These are phyloP conservation scores for Trichoderma gracile DNA, from an alignment of 2,329 filamentous ascomycete genomes.

Conservation along the genomic window DNA sequence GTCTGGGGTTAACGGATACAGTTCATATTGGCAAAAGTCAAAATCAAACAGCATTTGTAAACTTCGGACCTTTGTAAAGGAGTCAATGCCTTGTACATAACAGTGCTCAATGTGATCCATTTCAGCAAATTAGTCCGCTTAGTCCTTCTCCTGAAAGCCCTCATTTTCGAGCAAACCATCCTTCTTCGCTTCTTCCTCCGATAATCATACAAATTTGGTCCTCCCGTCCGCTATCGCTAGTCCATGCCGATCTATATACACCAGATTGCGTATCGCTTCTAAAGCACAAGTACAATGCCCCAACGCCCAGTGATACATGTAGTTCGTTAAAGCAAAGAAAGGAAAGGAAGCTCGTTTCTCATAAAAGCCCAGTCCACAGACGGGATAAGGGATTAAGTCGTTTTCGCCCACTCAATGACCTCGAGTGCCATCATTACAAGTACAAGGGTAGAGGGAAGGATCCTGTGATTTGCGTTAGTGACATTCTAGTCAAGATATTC, in stretches of 20 bases:
- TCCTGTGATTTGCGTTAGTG: conserved; percentile 56
- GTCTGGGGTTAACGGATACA: not conserved
- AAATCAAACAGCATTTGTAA: too few species aligned
- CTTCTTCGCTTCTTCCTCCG: not conserved
- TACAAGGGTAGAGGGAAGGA: conserved; percentile 86
- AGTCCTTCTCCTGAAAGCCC: not conserved
- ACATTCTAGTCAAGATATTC: not conserved
- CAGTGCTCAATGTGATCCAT: not conserved
- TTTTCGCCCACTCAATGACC: conserved; percentile 82
- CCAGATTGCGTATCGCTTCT: not conserved
- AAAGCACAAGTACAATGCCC: not conserved
- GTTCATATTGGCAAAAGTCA: not conserved
- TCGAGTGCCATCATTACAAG: conserved; percentile 91
- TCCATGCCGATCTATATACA: conserved; percentile 15
- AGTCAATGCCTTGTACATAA: not conserved
- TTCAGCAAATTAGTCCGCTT: not conserved
- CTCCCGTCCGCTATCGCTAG: not conserved
- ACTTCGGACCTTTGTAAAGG: too few species aligned
- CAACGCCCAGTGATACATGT: conserved; percentile 6
- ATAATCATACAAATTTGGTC: conserved; percentile 16
- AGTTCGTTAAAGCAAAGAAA: not conserved
- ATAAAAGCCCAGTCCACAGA: not conserved
- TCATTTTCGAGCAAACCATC: not conserved
- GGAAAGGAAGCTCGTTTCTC: not conserved
- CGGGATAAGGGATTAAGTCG: not conserved